Evolutionary conservation across 768 basidiomycete species (phyloP).

Genomic region (Mycena polygramma): DNA sequence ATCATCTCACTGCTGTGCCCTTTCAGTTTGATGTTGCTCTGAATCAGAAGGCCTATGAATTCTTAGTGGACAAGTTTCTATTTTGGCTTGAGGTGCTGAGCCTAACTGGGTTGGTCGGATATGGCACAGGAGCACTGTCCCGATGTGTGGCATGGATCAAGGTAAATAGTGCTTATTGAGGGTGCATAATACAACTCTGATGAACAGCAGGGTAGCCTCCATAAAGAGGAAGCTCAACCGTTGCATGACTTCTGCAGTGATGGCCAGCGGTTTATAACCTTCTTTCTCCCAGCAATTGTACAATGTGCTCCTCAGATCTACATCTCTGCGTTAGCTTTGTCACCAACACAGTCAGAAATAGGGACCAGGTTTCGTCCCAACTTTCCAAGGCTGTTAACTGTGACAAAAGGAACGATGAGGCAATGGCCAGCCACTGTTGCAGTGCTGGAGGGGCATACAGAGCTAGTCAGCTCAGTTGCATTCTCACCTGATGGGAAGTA

Average conservation of each 20-base stretch:
- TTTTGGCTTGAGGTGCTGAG: neutral
- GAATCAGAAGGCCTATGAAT: neutral
- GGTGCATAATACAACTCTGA: neutral
- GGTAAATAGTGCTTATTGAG: neutral
- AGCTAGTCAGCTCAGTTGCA: too few relatives aligned
- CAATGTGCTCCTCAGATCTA: constrained; percentile 1
- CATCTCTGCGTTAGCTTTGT: neutral
- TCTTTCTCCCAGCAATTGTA: neutral
- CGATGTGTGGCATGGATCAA: neutral
- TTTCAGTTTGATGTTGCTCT: neutral
- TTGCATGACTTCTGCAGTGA: neutral
- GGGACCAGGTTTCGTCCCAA: neutral
- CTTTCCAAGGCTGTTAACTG: neutral
- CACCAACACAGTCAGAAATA: neutral
- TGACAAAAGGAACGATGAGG: neutral
- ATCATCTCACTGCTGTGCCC: neutral
- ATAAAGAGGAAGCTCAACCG: too few relatives aligned
- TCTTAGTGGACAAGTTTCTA: neutral
- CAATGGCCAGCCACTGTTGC: neutral
- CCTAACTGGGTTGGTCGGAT: neutral
- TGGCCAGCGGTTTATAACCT: neutral
- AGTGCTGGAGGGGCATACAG: neutral
- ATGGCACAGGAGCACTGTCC: neutral
- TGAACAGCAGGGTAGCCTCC: neutral
- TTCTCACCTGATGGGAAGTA: too few relatives aligned